These are phyloP conservation scores for Aspergillus ellipticus DNA, from an alignment of 495 filamentous ascomycete species.

Conservation along the genomic window DNA sequence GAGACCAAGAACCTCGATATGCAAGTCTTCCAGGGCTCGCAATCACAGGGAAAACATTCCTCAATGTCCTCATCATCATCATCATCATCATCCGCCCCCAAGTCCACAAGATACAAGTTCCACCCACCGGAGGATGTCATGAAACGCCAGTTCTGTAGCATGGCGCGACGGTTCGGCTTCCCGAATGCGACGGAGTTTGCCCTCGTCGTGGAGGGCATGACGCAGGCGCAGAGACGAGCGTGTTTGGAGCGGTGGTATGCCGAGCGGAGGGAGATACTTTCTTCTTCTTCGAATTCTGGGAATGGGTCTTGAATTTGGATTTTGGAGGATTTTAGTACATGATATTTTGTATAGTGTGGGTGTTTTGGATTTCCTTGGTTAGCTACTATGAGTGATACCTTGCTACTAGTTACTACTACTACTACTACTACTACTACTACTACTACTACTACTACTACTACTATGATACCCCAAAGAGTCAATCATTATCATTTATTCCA, in stretches of 20 bases:
- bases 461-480: too few species aligned
- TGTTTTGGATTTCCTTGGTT: too few species aligned
- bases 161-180: slow-evolving; percentile 80
- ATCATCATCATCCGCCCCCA: neutral
- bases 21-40: slow-evolving; percentile 47
- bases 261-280: slow-evolving; percentile 41
- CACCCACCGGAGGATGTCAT: slow-evolving; percentile 72
- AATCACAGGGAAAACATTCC: slow-evolving; percentile 9
- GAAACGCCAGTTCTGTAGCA: slow-evolving; percentile 83
- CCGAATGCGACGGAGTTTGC: slow-evolving; percentile 80
- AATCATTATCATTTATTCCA: too few species aligned
- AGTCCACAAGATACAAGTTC: slow-evolving; percentile 58
- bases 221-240: slow-evolving; percentile 74
- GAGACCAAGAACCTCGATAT: slow-evolving; percentile 40
- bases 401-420: too few species aligned
- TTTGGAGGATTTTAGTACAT: too few species aligned
- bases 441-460: too few species aligned
- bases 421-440: too few species aligned
- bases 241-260: slow-evolving; percentile 81
- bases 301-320: too few species aligned
- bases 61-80: too few species aligned
- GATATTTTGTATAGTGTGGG: too few species aligned
- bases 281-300: neutral
- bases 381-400: too few species aligned
- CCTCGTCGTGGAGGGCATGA: slow-evolving; percentile 89